phyloP scores from a whole-genome alignment of 768 basidiomycete genomes.

The Serendipita sp. region DNA sequence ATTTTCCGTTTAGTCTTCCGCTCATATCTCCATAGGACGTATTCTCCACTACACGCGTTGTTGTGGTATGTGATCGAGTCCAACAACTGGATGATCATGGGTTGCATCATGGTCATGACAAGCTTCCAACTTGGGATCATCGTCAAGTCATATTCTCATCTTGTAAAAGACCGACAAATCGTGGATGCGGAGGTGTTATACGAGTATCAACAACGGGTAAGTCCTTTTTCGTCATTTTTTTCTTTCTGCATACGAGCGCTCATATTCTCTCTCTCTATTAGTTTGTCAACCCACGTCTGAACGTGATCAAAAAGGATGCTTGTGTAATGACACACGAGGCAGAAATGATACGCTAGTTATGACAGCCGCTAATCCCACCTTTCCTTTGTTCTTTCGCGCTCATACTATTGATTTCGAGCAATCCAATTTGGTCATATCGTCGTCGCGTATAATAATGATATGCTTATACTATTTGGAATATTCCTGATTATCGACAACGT shows the following conservation, averaged over 20 bases:
- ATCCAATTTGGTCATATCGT: too few relatives aligned
- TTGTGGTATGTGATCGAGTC: constrained; percentile 57
- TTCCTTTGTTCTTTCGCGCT: neutral
- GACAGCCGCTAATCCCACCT: neutral
- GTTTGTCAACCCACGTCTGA: constrained; percentile 72
- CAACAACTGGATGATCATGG: constrained; percentile 62
- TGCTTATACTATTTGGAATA: too few relatives aligned
- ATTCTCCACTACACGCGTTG: constrained; percentile 62
- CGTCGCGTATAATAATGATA: too few relatives aligned
- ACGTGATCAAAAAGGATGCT: constrained; percentile 59
- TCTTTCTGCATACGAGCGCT: too few relatives aligned
- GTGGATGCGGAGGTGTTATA: constrained; percentile 68
- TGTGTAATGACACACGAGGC: constrained; percentile 77
- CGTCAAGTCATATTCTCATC: constrained; percentile 39
- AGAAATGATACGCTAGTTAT: constrained; percentile 38
- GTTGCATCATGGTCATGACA: constrained; percentile 50
- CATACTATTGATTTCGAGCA: too few relatives aligned
- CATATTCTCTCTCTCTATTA: constrained; percentile 18
- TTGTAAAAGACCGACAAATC: constrained; percentile 61
- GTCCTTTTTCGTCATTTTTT: constrained; percentile 15
- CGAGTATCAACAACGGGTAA: constrained; percentile 67
- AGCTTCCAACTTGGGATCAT: constrained; percentile 36
- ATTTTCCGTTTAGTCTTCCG: too few relatives aligned
- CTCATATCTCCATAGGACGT: constrained; percentile 33
- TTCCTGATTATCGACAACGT: too few relatives aligned